Percentiles rank a stretch among this genome's conserved stretches.
Evolutionary conservation across 2,329 filamentous ascomycete genomes (phyloP).

Genomic region (Talaromyces sp.): DNA sequence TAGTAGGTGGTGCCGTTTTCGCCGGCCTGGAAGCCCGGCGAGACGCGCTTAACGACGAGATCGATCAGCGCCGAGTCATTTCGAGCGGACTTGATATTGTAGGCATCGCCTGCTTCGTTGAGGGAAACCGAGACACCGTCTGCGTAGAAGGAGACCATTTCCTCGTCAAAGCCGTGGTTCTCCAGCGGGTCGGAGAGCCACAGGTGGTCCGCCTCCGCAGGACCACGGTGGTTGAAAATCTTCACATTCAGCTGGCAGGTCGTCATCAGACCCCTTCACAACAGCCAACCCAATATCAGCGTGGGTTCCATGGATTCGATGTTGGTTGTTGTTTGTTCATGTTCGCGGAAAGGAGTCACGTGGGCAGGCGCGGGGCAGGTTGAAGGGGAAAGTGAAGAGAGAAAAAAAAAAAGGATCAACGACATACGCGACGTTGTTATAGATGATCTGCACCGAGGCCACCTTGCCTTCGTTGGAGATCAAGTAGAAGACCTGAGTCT

Average conservation of each 20-base stretch:
- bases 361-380: neutral
- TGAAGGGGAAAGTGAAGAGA: neutral
- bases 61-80: neutral
- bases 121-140: neutral
- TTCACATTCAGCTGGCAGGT: neutral
- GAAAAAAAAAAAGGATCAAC: neutral
- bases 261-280: neutral
- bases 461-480: neutral
- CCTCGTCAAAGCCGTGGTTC: neutral
- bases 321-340: neutral
- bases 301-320: neutral
- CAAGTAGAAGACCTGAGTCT: neutral
- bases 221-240: neutral
- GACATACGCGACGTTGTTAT: constrained; percentile 1
- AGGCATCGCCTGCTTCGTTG: neutral
- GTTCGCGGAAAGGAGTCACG: neutral
- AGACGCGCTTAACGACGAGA: neutral
- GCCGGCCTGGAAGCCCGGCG: neutral
- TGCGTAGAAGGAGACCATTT: neutral
- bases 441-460: neutral
- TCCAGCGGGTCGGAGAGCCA: neutral
- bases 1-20: neutral
- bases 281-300: neutral
- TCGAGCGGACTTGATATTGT: neutral
- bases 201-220: neutral